Percentiles rank a stretch among this genome's conserved stretches.
Conservation (phyloP, 2,329 filamentous ascomycete species). For the Torrubiellomyces zombiae region DNA sequence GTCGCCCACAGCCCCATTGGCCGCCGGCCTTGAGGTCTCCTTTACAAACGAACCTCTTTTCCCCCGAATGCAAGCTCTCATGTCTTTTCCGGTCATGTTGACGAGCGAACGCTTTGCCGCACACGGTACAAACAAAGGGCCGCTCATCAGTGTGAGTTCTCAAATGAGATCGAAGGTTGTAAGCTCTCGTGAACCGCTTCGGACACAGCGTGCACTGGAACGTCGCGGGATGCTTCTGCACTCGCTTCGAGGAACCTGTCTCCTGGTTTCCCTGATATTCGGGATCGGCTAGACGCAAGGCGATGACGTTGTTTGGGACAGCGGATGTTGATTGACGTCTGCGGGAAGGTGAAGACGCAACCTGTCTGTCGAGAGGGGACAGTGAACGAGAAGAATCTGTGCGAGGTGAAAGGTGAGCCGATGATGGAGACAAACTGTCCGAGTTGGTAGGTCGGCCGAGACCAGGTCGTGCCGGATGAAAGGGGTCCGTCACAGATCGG, state of each 20-base stretch:
- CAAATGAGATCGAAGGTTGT: slow-evolving; percentile 88
- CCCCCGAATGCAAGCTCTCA: slow-evolving; percentile 86
- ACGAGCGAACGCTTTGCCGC: slow-evolving; percentile 89
- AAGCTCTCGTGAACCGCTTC: slow-evolving; percentile 89
- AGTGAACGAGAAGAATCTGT: slow-evolving; percentile 37
- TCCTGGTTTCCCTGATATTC: slow-evolving; percentile 55
- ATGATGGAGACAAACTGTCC: slow-evolving; percentile 33
- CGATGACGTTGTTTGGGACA: slow-evolving; percentile 50
- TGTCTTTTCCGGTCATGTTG: slow-evolving; percentile 96
- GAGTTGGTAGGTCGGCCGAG: slow-evolving; percentile 22
- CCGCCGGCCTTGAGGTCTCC: slow-evolving; percentile 71
- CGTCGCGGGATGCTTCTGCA: slow-evolving; percentile 92
- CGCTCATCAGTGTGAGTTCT: slow-evolving; percentile 95
- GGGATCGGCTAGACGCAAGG: slow-evolving; percentile 81
- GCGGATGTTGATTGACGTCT: slow-evolving; percentile 47
- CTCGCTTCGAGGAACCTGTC: slow-evolving; percentile 53
- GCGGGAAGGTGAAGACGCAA: slow-evolving; percentile 17
- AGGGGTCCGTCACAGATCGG: slow-evolving; percentile 43
- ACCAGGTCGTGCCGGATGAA: slow-evolving; percentile 28
- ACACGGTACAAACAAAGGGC: slow-evolving; percentile 93
- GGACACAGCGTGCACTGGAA: slow-evolving; percentile 91
- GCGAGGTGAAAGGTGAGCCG: slow-evolving; percentile 24
- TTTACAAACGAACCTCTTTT: slow-evolving; percentile 97
- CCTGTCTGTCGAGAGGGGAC: slow-evolving; percentile 40
- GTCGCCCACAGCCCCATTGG: slow-evolving; percentile 82